These are phyloP conservation scores for Huntiella bhutanensis DNA, from an alignment of 2,329 filamentous ascomycete genomes.

Conservation along the genomic window DNA sequence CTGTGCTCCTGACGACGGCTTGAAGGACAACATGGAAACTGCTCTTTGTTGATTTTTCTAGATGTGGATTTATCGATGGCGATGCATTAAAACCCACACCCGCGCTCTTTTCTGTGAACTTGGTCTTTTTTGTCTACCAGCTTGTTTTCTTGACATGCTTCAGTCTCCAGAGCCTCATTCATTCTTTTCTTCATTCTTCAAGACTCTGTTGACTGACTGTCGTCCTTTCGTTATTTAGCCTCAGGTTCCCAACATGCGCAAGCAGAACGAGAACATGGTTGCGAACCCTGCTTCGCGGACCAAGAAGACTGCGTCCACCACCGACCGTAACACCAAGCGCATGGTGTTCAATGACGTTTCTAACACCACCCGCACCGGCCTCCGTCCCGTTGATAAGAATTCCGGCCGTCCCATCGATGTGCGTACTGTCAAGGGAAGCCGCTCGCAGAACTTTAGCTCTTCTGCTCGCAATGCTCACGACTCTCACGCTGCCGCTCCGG, in stretches of 20 bases:
- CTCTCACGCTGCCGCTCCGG: background rate
- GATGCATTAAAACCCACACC: no score
- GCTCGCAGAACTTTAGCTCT: slow-evolving; percentile 11
- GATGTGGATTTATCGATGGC: no score
- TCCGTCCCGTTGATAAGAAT: slow-evolving; percentile 19
- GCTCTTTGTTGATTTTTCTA: no score
- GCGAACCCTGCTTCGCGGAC: slow-evolving; percentile 33
- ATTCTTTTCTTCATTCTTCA: background rate
- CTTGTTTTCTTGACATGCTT: background rate
- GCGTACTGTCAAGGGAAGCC: slow-evolving; percentile 19
- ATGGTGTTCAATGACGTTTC: slow-evolving; percentile 69
- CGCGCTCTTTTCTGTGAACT: no score
- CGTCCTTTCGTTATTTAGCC: slow-evolving; percentile 17
- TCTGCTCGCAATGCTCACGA: slow-evolving; percentile 9
- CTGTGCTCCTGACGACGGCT: no score
- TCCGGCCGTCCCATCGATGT: slow-evolving; percentile 20
- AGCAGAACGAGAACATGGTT: slow-evolving; percentile 47
- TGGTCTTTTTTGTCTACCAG: background rate
- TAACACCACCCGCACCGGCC: slow-evolving; percentile 33
- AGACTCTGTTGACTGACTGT: background rate
- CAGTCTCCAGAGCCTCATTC: no score
- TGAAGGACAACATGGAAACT: no score
- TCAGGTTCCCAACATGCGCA: slow-evolving; percentile 29
- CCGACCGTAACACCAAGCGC: slow-evolving; percentile 23
- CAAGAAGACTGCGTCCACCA: slow-evolving; percentile 24